These are phyloP conservation scores for Botryosphaeria dothidea DNA, from an alignment of 2,329 filamentous ascomycete genomes.

Conservation along the genomic window DNA sequence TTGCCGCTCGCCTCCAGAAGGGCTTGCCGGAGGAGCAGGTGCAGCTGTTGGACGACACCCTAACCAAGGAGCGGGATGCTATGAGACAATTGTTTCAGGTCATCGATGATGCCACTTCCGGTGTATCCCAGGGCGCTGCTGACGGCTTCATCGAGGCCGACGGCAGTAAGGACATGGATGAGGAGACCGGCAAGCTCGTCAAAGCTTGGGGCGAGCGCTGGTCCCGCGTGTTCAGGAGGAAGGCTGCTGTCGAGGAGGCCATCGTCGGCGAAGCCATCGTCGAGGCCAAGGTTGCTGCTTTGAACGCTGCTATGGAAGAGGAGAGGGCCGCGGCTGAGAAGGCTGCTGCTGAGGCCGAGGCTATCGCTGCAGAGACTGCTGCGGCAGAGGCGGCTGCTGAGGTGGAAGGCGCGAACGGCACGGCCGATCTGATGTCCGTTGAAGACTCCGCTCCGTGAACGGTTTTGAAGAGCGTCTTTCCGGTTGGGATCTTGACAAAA, in stretches of 20 bases:
- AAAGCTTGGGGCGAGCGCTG: slow-evolving; percentile 82
- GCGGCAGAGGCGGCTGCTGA: not conserved
- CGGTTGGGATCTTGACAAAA: not conserved
- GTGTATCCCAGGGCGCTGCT: slow-evolving; percentile 71
- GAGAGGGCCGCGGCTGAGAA: not conserved
- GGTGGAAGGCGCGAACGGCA: slow-evolving; percentile 1
- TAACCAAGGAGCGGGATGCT: slow-evolving; percentile 67
- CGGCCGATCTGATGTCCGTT: slow-evolving; percentile 2
- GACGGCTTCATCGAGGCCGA: slow-evolving; percentile 76
- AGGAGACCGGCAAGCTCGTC: slow-evolving; percentile 60
- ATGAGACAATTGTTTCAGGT: slow-evolving; percentile 79
- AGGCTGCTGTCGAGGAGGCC: slow-evolving; percentile 82
- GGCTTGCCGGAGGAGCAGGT: slow-evolving; percentile 59
- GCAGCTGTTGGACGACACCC: slow-evolving; percentile 63
- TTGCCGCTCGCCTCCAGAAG: slow-evolving; percentile 61
- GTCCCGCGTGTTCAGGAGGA: slow-evolving; percentile 80
- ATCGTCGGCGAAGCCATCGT: slow-evolving; percentile 59
- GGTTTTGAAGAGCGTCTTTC: not conserved
- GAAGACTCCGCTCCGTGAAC: slow-evolving; percentile 5
- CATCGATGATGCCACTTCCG: slow-evolving; percentile 75
- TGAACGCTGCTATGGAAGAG: slow-evolving; percentile 1
- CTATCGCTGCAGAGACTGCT: slow-evolving; percentile 1
- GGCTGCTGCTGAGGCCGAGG: slow-evolving; percentile 7
- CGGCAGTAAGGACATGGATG: slow-evolving; percentile 44
- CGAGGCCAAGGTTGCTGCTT: slow-evolving; percentile 43